phyloP scores from a whole-genome alignment of 768 basidiomycete species.

The Lentinula aciculospora region DNA sequence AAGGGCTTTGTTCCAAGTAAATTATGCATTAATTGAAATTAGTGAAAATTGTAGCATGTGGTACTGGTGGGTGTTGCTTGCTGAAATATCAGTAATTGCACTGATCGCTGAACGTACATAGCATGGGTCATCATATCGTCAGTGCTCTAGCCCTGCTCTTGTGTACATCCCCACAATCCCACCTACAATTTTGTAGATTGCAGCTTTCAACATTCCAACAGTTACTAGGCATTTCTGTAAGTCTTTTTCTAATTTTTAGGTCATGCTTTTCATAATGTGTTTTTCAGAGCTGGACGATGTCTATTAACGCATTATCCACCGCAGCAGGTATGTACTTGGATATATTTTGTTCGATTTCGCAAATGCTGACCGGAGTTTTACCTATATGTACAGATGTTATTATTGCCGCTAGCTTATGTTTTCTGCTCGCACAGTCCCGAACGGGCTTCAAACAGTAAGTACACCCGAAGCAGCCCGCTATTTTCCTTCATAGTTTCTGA shows the following conservation, averaged over 20 bases:
- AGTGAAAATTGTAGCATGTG: background rate
- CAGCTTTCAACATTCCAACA: slow-evolving; percentile 5
- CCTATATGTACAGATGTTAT: slow-evolving; percentile 1
- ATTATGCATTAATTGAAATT: background rate
- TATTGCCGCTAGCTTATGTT: slow-evolving; percentile 9
- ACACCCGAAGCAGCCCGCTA: too few relatives aligned
- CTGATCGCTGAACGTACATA: background rate
- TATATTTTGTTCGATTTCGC: background rate
- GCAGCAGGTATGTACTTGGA: background rate
- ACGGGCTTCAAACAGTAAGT: slow-evolving; percentile 11
- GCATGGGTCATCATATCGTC: slow-evolving; percentile 11
- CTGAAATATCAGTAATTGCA: background rate
- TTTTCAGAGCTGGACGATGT: slow-evolving; percentile 7
- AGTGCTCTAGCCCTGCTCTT: background rate
- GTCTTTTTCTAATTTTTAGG: background rate
- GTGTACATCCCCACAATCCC: background rate
- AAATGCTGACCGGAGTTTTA: background rate
- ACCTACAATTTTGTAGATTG: background rate
- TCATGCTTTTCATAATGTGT: background rate
- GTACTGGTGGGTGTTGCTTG: background rate
- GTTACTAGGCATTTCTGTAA: slow-evolving; percentile 5
- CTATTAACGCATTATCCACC: slow-evolving; percentile 11
- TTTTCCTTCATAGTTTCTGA: too few relatives aligned
- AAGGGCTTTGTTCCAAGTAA: background rate
- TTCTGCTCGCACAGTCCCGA: slow-evolving; percentile 4